Evolutionary conservation across 371 early-diverging fungal genomes (phyloP).

Genomic region (Mortierella sp.): DNA sequence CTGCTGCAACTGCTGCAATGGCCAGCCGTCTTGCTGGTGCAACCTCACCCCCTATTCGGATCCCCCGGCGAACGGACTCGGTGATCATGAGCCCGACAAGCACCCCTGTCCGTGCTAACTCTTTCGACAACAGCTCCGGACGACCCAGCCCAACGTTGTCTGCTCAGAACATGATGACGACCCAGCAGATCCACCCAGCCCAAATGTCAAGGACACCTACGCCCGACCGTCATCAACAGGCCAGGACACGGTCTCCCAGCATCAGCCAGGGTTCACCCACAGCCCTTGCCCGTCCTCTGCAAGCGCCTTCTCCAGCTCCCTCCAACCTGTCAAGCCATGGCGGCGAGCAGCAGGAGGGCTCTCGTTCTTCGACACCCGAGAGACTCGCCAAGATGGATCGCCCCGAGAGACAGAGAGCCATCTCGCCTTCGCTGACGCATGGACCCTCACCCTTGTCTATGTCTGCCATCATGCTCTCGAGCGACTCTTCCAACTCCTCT

Average conservation of each 20-base stretch:
- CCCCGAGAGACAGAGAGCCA: constrained; percentile 53
- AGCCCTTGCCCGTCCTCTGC: constrained; percentile 29
- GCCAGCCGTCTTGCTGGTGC: constrained; percentile 11
- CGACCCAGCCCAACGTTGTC: constrained; percentile 46
- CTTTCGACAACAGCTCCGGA: constrained; percentile 42
- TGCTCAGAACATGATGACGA: constrained; percentile 31
- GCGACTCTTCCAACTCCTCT: neutral
- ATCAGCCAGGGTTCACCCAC: constrained; percentile 41
- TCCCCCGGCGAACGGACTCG: constrained; percentile 53
- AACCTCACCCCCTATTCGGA: constrained; percentile 32
- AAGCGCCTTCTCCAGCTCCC: constrained; percentile 55
- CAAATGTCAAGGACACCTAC: constrained; percentile 54
- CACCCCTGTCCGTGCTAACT: constrained; percentile 31
- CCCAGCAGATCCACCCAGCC: constrained; percentile 39
- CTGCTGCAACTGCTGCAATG: neutral
- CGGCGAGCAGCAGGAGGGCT: constrained; percentile 47
- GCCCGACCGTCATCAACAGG: constrained; percentile 37
- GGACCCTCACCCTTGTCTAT: constrained; percentile 54
- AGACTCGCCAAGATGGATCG: constrained; percentile 58
- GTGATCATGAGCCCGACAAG: constrained; percentile 48
- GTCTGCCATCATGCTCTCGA: constrained; percentile 35
- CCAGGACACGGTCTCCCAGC: constrained; percentile 40
- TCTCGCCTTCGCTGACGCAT: constrained; percentile 49
- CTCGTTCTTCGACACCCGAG: constrained; percentile 44
- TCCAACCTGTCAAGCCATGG: constrained; percentile 48